Evolutionary conservation across 2,329 filamentous ascomycete genomes (phyloP).

Genomic region (Clarireedia sp.): DNA sequence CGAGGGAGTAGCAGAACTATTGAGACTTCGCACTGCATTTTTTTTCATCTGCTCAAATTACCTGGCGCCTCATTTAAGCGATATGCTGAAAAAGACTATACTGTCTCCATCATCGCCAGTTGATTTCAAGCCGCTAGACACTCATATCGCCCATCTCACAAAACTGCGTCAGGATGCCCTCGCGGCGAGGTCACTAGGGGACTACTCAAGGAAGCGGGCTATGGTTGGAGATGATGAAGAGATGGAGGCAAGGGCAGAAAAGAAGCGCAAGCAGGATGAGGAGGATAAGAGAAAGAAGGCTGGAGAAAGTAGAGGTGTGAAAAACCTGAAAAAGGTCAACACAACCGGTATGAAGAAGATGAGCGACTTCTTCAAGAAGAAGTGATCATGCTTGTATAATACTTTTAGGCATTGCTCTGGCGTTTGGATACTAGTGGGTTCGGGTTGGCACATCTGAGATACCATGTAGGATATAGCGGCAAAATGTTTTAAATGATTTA

Average conservation of each 20-base stretch:
- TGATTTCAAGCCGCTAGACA: slow-evolving; percentile 64
- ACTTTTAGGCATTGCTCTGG: slow-evolving; percentile 7
- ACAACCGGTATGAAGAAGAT: slow-evolving; percentile 94
- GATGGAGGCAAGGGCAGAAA: slow-evolving; percentile 57
- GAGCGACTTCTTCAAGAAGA: slow-evolving; percentile 85
- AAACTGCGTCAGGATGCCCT: slow-evolving; percentile 64
- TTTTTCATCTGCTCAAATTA: slow-evolving; percentile 43
- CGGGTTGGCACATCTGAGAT: slow-evolving; percentile 4
- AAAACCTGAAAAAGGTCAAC: slow-evolving; percentile 81
- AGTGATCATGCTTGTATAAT: slow-evolving; percentile 17
- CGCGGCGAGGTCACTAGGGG: slow-evolving; percentile 56
- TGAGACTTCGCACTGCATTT: slow-evolving; percentile 41
- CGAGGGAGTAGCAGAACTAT: slow-evolving; percentile 34
- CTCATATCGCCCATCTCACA: slow-evolving; percentile 59
- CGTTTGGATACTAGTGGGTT: slow-evolving; percentile 5
- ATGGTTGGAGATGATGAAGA: slow-evolving; percentile 58
- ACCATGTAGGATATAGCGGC: slow-evolving; percentile 12
- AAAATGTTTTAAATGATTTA: slow-evolving; percentile 15
- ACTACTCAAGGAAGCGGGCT: slow-evolving; percentile 63
- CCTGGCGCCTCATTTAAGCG: slow-evolving; percentile 33
- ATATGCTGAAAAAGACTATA: slow-evolving; percentile 33
- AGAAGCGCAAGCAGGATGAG: slow-evolving; percentile 79
- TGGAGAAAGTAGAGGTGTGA: slow-evolving; percentile 65
- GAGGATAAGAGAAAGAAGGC: slow-evolving; percentile 81
- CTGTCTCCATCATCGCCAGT: slow-evolving; percentile 32